A percentile compares a stretch with the other conserved stretches of the same genome.
Conservation (phyloP, 2,329 filamentous ascomycete genomes). For the Alternaria sp. region DNA sequence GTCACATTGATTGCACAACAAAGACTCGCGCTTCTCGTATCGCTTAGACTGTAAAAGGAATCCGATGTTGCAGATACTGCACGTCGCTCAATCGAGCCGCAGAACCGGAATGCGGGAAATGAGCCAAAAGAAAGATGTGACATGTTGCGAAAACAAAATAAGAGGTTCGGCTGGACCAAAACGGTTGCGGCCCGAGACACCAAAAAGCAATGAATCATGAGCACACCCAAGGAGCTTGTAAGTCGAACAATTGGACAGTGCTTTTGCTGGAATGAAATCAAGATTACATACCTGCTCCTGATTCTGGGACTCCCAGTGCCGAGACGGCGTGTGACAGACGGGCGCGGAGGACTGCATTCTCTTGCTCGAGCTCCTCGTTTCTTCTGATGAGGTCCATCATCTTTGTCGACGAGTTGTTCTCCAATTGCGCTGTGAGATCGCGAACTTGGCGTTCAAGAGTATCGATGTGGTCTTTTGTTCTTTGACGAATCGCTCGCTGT, state of each 20-base stretch:
- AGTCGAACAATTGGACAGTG: conserved; percentile 40
- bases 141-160: conserved; percentile 22
- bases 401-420: conserved; percentile 56
- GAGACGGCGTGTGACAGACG: conserved; percentile 59
- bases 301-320: conserved; percentile 48
- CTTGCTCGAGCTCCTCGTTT: conserved; percentile 64
- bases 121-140: conserved; percentile 21
- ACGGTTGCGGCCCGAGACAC: conserved; percentile 37
- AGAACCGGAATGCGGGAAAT: conserved; percentile 22
- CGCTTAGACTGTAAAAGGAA: conserved; percentile 17
- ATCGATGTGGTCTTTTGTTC: conserved; percentile 68
- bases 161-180: conserved; percentile 33
- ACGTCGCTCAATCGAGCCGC: conserved; percentile 36
- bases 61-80: conserved; percentile 37
- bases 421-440: conserved; percentile 60
- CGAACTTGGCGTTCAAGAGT: conserved; percentile 63
- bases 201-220: conserved; percentile 43
- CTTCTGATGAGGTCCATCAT: conserved; percentile 62
- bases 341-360: conserved; percentile 62
- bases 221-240: conserved; percentile 16
- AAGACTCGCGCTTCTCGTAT: conserved; percentile 19
- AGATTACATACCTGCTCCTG: conserved; percentile 49
- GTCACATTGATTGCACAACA: conserved; percentile 28
- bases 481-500: conserved; percentile 66
- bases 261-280: conserved; percentile 26